Evolutionary conservation across 768 basidiomycete species (phyloP).

Genomic region (Mrakia hoshinonis): DNA sequence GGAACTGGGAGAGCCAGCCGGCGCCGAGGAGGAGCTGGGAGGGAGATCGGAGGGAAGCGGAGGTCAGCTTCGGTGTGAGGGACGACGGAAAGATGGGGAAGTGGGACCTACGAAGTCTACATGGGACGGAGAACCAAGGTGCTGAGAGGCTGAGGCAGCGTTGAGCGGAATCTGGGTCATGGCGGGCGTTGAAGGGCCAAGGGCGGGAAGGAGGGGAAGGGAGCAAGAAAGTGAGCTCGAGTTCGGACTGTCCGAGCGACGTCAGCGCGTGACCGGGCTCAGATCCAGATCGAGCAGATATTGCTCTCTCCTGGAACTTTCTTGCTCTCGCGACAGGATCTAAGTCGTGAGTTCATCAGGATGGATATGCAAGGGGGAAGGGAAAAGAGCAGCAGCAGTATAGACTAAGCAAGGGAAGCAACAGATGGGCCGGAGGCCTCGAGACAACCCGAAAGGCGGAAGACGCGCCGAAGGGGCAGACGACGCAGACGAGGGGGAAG

Average conservation of each 20-base stretch:
- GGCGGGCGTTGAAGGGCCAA: background rate
- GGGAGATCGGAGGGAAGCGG: background rate
- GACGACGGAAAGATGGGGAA: background rate
- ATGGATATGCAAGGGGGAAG: too few species aligned
- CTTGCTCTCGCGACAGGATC: too few species aligned
- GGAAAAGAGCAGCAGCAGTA: too few species aligned
- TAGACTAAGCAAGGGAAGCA: too few species aligned
- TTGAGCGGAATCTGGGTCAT: conserved; percentile 2
- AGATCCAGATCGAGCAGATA: background rate
- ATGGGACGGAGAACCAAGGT: background rate
- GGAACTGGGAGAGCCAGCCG: conserved; percentile 58
- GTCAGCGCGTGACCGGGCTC: background rate
- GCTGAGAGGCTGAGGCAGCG: background rate
- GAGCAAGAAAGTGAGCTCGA: background rate
- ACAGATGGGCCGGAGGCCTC: too few species aligned
- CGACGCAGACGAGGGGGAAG: too few species aligned
- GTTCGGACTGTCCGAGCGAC: background rate
- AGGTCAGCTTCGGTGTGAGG: background rate
- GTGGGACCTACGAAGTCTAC: background rate
- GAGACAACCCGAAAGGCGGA: too few species aligned
- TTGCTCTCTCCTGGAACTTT: too few species aligned
- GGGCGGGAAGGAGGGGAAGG: background rate
- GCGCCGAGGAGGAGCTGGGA: conserved; percentile 52
- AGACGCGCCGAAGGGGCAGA: too few species aligned
- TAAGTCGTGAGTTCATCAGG: too few species aligned